Conservation (phyloP, 805 yeast genomes). For the Wickerhamiella occidentalis region DNA sequence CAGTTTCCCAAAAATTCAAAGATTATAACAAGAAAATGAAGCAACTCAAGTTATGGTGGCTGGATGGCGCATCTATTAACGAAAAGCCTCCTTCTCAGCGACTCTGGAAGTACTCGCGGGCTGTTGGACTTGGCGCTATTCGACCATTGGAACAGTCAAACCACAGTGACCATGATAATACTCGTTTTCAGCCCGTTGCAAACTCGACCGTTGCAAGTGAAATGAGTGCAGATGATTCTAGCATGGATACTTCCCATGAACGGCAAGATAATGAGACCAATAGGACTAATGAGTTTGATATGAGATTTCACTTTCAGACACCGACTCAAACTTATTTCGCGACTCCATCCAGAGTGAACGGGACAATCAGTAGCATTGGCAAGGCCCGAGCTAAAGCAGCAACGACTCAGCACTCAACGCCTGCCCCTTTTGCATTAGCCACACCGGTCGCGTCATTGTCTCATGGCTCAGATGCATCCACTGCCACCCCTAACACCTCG, state of each 20-base stretch:
- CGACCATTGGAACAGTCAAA: background rate
- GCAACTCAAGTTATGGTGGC: constrained; percentile 12
- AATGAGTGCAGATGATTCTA: background rate
- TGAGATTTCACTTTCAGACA: constrained; percentile 6
- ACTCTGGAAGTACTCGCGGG: background rate
- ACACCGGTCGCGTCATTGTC: background rate
- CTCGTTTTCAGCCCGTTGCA: background rate
- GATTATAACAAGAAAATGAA: background rate
- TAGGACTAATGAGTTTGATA: constrained; percentile 6
- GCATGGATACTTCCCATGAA: too few species aligned
- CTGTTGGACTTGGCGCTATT: constrained; percentile 2
- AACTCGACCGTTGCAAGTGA: background rate
- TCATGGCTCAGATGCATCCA: too few species aligned
- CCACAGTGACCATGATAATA: too few species aligned
- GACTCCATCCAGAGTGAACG: constrained; percentile 9
- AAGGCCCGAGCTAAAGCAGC: background rate
- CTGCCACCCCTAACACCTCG: background rate
- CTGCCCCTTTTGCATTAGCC: background rate
- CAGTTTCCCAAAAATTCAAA: background rate
- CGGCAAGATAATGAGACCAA: background rate
- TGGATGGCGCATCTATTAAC: constrained; percentile 8
- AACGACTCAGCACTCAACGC: constrained; percentile 2
- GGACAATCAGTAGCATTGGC: constrained; percentile 6
- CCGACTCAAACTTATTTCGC: background rate
- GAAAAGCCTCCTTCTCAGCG: background rate